These are phyloP conservation scores for Pyrenochaeta sp. DNA, from an alignment of 2,329 filamentous ascomycete genomes.

Conservation along the genomic window DNA sequence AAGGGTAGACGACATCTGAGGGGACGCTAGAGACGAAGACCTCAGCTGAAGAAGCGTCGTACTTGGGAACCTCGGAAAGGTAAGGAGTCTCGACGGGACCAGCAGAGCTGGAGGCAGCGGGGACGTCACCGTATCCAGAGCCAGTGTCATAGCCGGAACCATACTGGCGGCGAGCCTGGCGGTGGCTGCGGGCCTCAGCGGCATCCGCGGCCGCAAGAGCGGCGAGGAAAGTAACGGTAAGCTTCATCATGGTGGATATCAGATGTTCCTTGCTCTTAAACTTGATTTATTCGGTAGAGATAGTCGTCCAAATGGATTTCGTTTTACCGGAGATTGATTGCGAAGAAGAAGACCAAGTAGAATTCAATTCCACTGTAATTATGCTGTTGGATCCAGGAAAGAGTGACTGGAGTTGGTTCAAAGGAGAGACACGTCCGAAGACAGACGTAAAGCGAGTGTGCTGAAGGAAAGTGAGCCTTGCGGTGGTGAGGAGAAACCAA, in stretches of 20 bases:
- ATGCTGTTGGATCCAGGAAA: conserved; percentile 42
- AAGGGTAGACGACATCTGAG: conserved; percentile 12
- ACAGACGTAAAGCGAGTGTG: conserved; percentile 46
- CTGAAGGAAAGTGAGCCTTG: conserved; percentile 46
- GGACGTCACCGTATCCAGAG: conserved; percentile 18
- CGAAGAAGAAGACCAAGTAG: conserved; percentile 36
- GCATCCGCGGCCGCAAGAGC: conserved; percentile 43
- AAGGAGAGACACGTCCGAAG: conserved; percentile 46
- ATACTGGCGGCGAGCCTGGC: conserved; percentile 40
- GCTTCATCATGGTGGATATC: conserved; percentile 37
- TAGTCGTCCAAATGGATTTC: conserved; percentile 5
- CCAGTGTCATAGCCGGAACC: conserved; percentile 20
- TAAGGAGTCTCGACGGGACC: conserved; percentile 6
- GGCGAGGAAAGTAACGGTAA: conserved; percentile 44
- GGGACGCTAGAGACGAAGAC: conserved; percentile 17
- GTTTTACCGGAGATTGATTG: conserved; percentile 32
- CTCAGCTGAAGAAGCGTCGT: conserved; percentile 12
- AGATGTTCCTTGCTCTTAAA: conserved; percentile 37
- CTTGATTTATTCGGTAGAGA: conserved; percentile 11
- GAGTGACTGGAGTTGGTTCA: conserved; percentile 48
- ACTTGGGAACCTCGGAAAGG: neutral
- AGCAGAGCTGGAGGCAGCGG: conserved; percentile 15
- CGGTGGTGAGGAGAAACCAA: conserved; percentile 37
- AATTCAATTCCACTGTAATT: conserved; percentile 39
- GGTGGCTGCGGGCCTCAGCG: conserved; percentile 38